phyloP scores from a whole-genome alignment of 2,329 filamentous ascomycete species.

The Cercospora sp. region DNA sequence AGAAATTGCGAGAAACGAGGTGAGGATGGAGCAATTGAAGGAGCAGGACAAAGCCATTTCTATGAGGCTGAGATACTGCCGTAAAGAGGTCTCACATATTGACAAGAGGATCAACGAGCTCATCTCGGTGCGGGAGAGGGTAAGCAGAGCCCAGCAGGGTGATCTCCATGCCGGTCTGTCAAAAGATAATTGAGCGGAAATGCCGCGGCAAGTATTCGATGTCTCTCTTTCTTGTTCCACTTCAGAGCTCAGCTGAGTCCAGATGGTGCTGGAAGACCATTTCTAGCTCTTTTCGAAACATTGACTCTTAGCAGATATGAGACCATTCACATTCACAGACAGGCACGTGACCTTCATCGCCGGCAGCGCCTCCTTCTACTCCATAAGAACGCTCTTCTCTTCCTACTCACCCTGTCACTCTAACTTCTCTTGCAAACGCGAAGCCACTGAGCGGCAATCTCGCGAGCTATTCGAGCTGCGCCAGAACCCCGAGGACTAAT shows the following conservation, averaged over 20 bases:
- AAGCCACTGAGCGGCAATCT: neutral
- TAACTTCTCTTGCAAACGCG: neutral
- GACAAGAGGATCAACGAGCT: neutral
- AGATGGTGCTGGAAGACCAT: neutral
- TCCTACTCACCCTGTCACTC: neutral
- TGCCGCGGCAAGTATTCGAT: neutral
- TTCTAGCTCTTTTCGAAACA: neutral
- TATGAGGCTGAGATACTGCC: neutral
- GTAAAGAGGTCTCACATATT: neutral
- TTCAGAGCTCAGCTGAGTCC: neutral
- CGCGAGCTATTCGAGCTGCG: neutral
- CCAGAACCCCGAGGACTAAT: neutral
- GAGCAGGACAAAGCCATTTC: neutral
- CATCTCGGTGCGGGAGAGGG: neutral
- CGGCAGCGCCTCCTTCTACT: neutral
- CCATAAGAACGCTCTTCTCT: neutral
- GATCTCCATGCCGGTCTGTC: neutral
- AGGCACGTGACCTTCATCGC: neutral
- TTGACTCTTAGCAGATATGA: neutral
- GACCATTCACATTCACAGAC: neutral
- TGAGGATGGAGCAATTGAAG: neutral
- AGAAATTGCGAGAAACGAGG: neutral
- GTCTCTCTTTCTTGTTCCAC: neutral
- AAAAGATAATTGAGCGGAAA: neutral
- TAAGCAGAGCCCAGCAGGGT: neutral